phyloP scores from a whole-genome alignment of 352 stramenopile species.

The Thalassiosira pacifica region DNA sequence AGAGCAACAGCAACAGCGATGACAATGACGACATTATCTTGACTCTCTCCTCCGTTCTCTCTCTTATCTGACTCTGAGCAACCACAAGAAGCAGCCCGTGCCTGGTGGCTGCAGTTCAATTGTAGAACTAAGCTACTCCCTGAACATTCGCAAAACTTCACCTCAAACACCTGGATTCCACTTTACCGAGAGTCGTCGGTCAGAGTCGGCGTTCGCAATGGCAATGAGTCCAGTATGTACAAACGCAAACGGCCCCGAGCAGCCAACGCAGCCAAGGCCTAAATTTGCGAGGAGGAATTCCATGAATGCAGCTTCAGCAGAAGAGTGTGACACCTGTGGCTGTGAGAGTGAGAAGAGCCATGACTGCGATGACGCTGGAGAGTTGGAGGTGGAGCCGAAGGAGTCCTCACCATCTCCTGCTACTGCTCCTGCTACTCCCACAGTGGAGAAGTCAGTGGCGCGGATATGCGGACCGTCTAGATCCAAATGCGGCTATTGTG shows the following conservation, averaged over 20 bases:
- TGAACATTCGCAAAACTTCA: too few species aligned
- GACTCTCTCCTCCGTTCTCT: too few species aligned
- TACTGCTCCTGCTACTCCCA: not conserved
- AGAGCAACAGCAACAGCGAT: too few species aligned
- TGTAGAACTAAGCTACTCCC: too few species aligned
- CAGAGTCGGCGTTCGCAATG: too few species aligned
- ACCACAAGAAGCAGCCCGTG: too few species aligned
- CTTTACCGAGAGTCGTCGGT: too few species aligned
- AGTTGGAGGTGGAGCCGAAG: not conserved
- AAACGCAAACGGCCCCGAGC: not conserved
- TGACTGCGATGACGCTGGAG: not conserved
- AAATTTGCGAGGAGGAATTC: constrained; percentile 25
- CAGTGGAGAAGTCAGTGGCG: constrained; percentile 42
- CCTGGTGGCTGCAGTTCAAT: too few species aligned
- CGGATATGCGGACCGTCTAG: constrained; percentile 68
- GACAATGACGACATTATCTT: too few species aligned
- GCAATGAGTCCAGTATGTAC: too few species aligned
- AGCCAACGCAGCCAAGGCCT: not conserved
- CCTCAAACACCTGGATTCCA: too few species aligned
- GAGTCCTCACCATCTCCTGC: not conserved
- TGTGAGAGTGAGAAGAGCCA: not conserved
- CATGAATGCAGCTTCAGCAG: constrained; percentile 5
- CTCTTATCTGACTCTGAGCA: too few species aligned
- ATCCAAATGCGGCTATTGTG: constrained; percentile 82
- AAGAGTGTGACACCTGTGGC: not conserved